A percentile compares a stretch with the other conserved stretches of the same genome.
Evolutionary conservation across 768 basidiomycete species (phyloP).

Genomic region (Mycena olivaceomarginata): DNA sequence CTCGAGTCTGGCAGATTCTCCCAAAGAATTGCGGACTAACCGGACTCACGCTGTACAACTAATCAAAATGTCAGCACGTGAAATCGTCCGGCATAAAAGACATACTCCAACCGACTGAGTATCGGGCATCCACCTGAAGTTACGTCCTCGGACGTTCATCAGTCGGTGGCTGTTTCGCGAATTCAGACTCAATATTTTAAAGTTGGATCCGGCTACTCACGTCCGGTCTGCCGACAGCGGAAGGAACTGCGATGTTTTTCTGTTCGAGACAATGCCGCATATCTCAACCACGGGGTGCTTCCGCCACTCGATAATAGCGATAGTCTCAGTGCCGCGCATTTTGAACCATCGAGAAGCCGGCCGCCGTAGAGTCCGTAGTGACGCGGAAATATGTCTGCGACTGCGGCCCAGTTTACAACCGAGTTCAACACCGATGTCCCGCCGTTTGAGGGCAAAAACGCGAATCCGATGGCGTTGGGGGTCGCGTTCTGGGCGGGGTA

Average conservation of each 20-base stretch:
- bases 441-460: slow-evolving; percentile 57
- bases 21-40: slow-evolving; percentile 37
- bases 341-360: slow-evolving; percentile 59
- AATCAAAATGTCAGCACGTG: neutral
- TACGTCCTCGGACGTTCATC: slow-evolving; percentile 26
- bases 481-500: slow-evolving; percentile 31
- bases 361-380: slow-evolving; percentile 55
- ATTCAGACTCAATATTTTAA: neutral
- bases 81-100: neutral
- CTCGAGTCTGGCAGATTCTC: slow-evolving; percentile 14
- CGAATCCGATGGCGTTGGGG: slow-evolving; percentile 56
- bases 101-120: slow-evolving; percentile 28
- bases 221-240: slow-evolving; percentile 57
- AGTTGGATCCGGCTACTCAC: slow-evolving; percentile 44
- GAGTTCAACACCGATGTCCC: slow-evolving; percentile 59
- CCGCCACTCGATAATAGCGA: slow-evolving; percentile 64
- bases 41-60: slow-evolving; percentile 32
- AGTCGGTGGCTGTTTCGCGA: slow-evolving; percentile 24
- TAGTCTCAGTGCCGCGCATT: slow-evolving; percentile 53
- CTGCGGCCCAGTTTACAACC: slow-evolving; percentile 59
- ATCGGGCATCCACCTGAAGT: slow-evolving; percentile 37
- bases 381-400: slow-evolving; percentile 61
- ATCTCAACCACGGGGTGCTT: slow-evolving; percentile 55
- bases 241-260: slow-evolving; percentile 60
- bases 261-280: slow-evolving; percentile 53